A percentile compares a stretch with the other conserved stretches of the same genome.
Evolutionary conservation across 225 moss, liverwort and hornwort species (phyloP).

Genomic region (Physcomitrium patens): DNA sequence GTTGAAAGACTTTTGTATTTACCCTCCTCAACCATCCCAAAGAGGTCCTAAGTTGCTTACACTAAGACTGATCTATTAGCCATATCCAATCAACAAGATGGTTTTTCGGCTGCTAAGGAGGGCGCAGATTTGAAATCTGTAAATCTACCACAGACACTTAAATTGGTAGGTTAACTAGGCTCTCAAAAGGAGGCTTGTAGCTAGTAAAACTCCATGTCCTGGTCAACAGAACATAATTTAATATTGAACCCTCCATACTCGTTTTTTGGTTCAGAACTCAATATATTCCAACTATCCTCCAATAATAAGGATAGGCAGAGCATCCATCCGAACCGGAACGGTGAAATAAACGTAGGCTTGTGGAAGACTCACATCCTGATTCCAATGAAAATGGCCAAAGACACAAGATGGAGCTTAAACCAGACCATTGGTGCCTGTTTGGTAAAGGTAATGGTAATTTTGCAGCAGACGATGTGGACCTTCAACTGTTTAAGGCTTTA

Average conservation of each 20-base stretch:
- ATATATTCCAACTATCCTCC: neutral
- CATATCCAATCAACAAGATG: conserved; percentile 4
- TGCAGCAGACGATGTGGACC: conserved; percentile 79
- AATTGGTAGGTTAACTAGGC: neutral
- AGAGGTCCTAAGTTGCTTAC: conserved; percentile 96
- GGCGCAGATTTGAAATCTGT: neutral
- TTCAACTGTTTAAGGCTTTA: conserved; percentile 73
- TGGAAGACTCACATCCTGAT: conserved; percentile 88
- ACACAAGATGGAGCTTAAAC: conserved; percentile 89
- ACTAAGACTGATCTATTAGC: conserved; percentile 75
- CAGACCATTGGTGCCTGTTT: conserved; percentile 88
- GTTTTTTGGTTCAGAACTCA: neutral
- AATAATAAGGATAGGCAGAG: conserved; percentile 11
- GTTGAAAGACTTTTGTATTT: conserved; percentile 86
- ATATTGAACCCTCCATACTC: neutral
- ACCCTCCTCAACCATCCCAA: conserved; percentile 90
- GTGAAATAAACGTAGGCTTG: conserved; percentile 78
- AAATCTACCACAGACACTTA: too few relatives aligned
- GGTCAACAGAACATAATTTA: neutral
- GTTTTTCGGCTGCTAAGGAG: conserved; percentile 13
- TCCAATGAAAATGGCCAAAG: conserved; percentile 92
- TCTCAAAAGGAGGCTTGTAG: neutral
- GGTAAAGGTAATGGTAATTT: conserved; percentile 72
- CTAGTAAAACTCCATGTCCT: neutral
- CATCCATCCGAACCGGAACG: conserved; percentile 90